Evolutionary conservation across 331 rosid species (phyloP).

Genomic region (Acacia concinna): DNA sequence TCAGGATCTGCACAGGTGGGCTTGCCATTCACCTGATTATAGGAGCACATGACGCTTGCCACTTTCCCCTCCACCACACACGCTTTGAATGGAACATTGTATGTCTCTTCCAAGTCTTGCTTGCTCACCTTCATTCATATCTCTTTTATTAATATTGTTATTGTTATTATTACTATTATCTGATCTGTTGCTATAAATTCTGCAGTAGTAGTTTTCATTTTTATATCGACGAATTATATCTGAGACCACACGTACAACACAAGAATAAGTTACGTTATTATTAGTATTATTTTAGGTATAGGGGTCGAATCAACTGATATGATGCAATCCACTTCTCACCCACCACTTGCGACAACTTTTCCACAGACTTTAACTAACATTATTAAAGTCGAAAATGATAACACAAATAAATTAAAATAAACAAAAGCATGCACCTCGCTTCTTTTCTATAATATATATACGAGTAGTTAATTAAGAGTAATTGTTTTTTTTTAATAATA

Average conservation of each 20-base stretch:
- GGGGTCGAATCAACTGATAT: constrained; percentile 1
- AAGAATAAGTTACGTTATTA: too few species aligned
- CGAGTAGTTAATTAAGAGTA: too few species aligned
- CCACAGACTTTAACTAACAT: constrained; percentile 1
- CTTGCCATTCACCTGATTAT: constrained; percentile 92
- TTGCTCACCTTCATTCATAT: constrained; percentile 58
- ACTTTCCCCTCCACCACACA: constrained; percentile 88
- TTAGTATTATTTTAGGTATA: neutral
- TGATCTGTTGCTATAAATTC: neutral
- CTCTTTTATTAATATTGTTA: too few species aligned
- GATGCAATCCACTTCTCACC: constrained; percentile 31
- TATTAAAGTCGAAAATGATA: neutral
- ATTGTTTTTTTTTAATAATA: too few species aligned
- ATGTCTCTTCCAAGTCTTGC: constrained; percentile 84
- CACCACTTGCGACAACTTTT: constrained; percentile 26
- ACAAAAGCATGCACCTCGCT: neutral
- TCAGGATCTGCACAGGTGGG: constrained; percentile 91
- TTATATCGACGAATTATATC: neutral
- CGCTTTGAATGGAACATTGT: constrained; percentile 71
- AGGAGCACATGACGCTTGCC: constrained; percentile 95
- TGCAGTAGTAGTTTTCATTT: neutral
- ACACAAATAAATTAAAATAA: too few species aligned
- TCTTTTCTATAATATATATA: too few species aligned
- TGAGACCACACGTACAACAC: too few species aligned
- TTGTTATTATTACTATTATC: too few species aligned